A percentile compares a stretch with the other conserved stretches of the same genome.
These are phyloP conservation scores for Diplodia seriata DNA, from an alignment of 2,329 filamentous ascomycete genomes.

Conservation along the genomic window DNA sequence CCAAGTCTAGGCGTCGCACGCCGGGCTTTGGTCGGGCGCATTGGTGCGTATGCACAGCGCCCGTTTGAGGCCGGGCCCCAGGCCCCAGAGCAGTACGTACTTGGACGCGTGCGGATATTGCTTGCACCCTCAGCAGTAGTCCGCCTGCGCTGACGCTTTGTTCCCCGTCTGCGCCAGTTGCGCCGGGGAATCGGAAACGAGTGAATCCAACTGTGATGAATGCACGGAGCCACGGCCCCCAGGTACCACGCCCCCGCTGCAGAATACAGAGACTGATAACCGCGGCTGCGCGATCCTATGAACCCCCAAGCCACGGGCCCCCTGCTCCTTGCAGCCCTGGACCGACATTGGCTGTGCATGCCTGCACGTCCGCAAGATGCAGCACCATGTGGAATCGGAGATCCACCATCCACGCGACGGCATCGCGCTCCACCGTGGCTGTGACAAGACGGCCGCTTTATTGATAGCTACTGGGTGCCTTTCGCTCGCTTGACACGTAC, in stretches of 20 bases:
- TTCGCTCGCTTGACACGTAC: background rate
- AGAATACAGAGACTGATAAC: slow-evolving; percentile 17
- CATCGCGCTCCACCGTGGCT: slow-evolving; percentile 15
- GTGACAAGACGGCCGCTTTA: slow-evolving; percentile 12
- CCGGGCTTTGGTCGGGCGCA: slow-evolving; percentile 2
- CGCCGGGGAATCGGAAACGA: slow-evolving; percentile 21
- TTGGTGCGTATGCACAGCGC: slow-evolving; percentile 21
- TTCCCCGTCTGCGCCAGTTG: slow-evolving; percentile 11
- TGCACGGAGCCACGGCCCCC: slow-evolving; percentile 9
- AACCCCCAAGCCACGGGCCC: slow-evolving; percentile 5
- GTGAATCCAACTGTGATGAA: slow-evolving; percentile 17
- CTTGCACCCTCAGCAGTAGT: slow-evolving; percentile 11
- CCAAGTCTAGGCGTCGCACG: background rate
- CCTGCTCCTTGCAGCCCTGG: slow-evolving; percentile 28
- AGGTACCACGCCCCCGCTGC: slow-evolving; percentile 19
- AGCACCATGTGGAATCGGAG: slow-evolving; percentile 24
- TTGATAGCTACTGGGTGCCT: slow-evolving; percentile 20
- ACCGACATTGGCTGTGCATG: slow-evolving; percentile 16
- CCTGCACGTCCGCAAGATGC: slow-evolving; percentile 24
- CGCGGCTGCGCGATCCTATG: slow-evolving; percentile 19
- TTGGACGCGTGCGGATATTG: slow-evolving; percentile 23
- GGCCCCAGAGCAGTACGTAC: slow-evolving; percentile 6
- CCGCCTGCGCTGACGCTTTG: slow-evolving; percentile 13
- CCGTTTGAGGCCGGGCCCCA: slow-evolving; percentile 17
- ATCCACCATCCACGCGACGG: slow-evolving; percentile 26